Evolutionary conservation across 306 rosid species (phyloP).

Genomic region (Prunus dulcis): DNA sequence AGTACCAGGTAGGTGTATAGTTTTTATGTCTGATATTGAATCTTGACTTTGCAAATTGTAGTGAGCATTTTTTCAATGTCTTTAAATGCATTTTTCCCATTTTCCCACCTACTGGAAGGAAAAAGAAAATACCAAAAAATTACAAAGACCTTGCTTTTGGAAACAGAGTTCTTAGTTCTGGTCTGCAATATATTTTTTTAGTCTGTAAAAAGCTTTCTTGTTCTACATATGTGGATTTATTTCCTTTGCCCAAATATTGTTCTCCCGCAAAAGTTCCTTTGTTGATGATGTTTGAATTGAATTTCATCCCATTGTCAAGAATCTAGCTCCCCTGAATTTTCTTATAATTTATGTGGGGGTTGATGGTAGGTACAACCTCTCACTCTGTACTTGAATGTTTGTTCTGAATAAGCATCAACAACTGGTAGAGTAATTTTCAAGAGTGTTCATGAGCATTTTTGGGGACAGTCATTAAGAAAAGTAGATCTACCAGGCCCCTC

Average conservation of each 20-base stretch:
- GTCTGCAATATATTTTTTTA: too few relatives aligned
- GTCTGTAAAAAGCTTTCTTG: too few relatives aligned
- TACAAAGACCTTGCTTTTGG: too few relatives aligned
- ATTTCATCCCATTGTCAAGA: background rate
- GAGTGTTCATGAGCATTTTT: background rate
- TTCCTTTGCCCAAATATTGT: background rate
- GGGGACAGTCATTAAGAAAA: conserved; percentile 6
- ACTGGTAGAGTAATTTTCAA: background rate
- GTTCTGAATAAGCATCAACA: conserved; percentile 2
- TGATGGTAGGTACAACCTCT: background rate
- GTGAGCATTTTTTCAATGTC: background rate
- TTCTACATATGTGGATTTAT: too few relatives aligned
- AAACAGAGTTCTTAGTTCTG: too few relatives aligned
- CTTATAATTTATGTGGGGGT: background rate
- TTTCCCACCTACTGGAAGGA: too few relatives aligned
- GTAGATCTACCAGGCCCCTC: conserved; percentile 7
- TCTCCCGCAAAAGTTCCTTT: background rate
- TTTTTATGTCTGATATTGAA: background rate
- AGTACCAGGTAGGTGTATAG: conserved; percentile 56
- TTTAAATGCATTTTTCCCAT: background rate
- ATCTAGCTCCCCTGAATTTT: conserved; percentile 5
- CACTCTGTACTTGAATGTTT: background rate
- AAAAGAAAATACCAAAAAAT: too few relatives aligned
- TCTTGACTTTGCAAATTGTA: background rate
- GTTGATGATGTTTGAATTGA: too few relatives aligned